These are phyloP conservation scores for Gigaspora rosea DNA, from an alignment of 192 early-diverging fungal species.

Conservation along the genomic window DNA sequence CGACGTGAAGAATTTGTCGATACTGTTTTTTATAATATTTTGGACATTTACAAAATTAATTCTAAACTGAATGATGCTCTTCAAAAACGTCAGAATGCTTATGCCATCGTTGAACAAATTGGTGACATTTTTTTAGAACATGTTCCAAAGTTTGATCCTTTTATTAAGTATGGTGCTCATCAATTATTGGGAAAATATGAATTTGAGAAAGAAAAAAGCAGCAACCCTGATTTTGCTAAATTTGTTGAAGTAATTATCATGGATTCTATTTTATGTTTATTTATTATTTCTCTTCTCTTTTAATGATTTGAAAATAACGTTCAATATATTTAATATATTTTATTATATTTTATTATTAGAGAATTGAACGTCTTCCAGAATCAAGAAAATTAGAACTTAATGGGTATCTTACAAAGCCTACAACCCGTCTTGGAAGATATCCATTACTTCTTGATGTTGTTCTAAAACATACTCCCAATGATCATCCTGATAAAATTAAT, in stretches of 20 bases:
- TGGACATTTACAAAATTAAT: slow-evolving; percentile 64
- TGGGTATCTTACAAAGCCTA: slow-evolving; percentile 86
- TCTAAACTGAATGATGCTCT: slow-evolving; percentile 60
- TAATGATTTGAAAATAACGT: neutral
- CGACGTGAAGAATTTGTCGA: slow-evolving; percentile 72
- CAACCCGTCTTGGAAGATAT: slow-evolving; percentile 86
- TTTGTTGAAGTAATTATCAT: slow-evolving; percentile 69
- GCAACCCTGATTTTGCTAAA: slow-evolving; percentile 64
- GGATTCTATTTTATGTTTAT: neutral
- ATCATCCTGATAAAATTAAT: slow-evolving; percentile 74
- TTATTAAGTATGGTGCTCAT: slow-evolving; percentile 85
- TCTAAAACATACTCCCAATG: slow-evolving; percentile 79
- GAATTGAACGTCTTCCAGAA: slow-evolving; percentile 73
- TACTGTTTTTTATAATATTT: slow-evolving; percentile 79
- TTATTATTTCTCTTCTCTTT: slow-evolving; percentile 8
- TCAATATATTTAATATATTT: slow-evolving; percentile 2
- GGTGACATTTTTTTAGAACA: slow-evolving; percentile 83
- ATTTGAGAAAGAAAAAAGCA: slow-evolving; percentile 77
- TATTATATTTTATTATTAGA: too few relatives aligned
- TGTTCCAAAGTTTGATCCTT: slow-evolving; percentile 71
- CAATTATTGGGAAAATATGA: slow-evolving; percentile 81
- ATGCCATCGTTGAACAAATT: slow-evolving; percentile 75
- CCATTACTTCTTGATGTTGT: slow-evolving; percentile 79
- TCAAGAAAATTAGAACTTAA: slow-evolving; percentile 81
- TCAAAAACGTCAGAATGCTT: slow-evolving; percentile 63